These are phyloP conservation scores for Phyllosticta paracitricarpa DNA, from an alignment of 2,329 filamentous ascomycete genomes.

Conservation along the genomic window DNA sequence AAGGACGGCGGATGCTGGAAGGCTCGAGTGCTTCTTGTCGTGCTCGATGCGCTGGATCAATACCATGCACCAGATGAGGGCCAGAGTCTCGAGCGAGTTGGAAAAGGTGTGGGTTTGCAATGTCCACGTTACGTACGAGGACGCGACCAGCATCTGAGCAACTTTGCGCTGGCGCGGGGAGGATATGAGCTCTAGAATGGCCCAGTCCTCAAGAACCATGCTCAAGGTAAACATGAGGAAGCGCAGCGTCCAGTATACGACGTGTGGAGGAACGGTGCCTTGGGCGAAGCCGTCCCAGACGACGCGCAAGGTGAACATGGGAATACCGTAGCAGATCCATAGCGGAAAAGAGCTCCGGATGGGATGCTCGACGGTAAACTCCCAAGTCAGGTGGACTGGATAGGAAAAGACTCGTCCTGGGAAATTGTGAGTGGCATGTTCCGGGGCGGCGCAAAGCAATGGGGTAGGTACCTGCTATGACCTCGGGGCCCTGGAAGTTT, in stretches of 20 bases:
- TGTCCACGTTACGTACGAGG: conserved; percentile 97
- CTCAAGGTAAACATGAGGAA: conserved; percentile 88
- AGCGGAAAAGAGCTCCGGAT: conserved; percentile 94
- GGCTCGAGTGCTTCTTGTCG: conserved; percentile 66
- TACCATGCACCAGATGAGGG: conserved; percentile 88
- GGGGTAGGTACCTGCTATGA: conserved; percentile 71
- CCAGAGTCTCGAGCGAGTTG: conserved; percentile 88
- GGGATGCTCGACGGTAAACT: conserved; percentile 79
- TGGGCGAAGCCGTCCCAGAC: conserved; percentile 80
- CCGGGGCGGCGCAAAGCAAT: neutral
- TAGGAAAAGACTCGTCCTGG: conserved; percentile 87
- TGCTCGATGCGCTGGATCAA: conserved; percentile 78
- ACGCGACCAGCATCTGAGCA: conserved; percentile 75
- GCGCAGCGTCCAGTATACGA: conserved; percentile 82
- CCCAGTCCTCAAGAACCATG: conserved; percentile 97
- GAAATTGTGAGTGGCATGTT: conserved; percentile 1
- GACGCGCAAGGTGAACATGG: conserved; percentile 88
- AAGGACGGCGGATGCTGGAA: conserved; percentile 66
- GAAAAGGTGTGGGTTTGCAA: conserved; percentile 98
- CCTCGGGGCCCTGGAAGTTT: conserved; percentile 96
- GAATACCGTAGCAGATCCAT: conserved; percentile 90
- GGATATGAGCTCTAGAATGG: conserved; percentile 79
- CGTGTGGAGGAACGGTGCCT: conserved; percentile 67
- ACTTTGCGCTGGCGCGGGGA: conserved; percentile 54
- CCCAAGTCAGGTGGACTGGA: conserved; percentile 84